Percentiles rank a stretch among this genome's conserved stretches.
phyloP scores from a whole-genome alignment of 202 grass and related monocot species.

The Digitaria exilis region DNA sequence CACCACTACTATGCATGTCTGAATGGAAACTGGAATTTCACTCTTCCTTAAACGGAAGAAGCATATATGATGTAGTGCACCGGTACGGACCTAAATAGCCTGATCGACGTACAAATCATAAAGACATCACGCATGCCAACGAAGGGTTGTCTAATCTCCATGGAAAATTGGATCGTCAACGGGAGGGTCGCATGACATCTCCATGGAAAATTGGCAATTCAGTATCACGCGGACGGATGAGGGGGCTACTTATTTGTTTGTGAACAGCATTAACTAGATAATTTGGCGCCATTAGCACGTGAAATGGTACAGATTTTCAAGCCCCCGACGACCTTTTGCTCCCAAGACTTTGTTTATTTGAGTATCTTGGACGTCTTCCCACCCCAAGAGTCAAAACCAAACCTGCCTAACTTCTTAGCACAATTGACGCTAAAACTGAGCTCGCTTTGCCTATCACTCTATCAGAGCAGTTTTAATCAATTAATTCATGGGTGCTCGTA shows the following conservation, averaged over 20 bases:
- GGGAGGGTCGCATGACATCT: background rate
- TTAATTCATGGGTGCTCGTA: too few species aligned
- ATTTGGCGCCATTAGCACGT: constrained; percentile 16
- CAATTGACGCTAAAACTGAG: background rate
- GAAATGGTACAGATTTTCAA: constrained; percentile 17
- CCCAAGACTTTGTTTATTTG: background rate
- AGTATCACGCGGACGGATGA: background rate
- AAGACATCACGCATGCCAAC: background rate
- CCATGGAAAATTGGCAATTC: background rate
- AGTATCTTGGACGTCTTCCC: too few species aligned
- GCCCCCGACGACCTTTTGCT: background rate
- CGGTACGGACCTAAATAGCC: too few species aligned
- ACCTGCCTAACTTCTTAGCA: background rate
- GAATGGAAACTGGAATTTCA: too few species aligned
- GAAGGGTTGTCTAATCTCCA: background rate
- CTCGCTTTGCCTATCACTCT: too few species aligned
- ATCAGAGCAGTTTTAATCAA: too few species aligned
- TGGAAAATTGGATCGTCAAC: background rate
- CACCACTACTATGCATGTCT: too few species aligned
- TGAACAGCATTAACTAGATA: background rate
- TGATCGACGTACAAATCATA: too few species aligned
- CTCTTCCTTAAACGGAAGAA: too few species aligned
- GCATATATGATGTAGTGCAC: too few species aligned
- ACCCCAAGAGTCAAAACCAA: background rate
- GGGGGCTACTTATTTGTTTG: background rate